Evolutionary conservation across 2,329 filamentous ascomycete genomes (phyloP).

Genomic region (Xylaria sp.): DNA sequence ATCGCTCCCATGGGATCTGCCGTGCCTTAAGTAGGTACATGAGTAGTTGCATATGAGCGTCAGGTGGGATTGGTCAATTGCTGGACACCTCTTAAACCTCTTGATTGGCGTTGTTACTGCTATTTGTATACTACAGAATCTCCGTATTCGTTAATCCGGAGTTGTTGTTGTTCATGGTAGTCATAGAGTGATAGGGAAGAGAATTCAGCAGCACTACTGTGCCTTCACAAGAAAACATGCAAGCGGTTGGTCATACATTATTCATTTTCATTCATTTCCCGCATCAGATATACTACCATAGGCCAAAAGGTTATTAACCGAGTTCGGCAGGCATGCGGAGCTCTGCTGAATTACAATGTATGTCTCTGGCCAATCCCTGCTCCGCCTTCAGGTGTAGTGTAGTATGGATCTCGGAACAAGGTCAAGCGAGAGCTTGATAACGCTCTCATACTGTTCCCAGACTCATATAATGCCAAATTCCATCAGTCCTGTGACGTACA

Average conservation of each 20-base stretch:
- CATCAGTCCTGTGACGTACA: slow-evolving; percentile 29
- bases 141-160: neutral
- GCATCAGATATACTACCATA: slow-evolving; percentile 33
- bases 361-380: slow-evolving; percentile 25
- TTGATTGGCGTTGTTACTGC: slow-evolving; percentile 24
- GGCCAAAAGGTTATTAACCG: slow-evolving; percentile 27
- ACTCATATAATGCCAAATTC: slow-evolving; percentile 29
- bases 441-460: slow-evolving; percentile 27
- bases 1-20: neutral
- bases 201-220: neutral
- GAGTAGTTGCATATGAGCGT: neutral
- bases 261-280: slow-evolving; percentile 39
- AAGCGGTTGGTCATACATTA: slow-evolving; percentile 29
- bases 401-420: slow-evolving; percentile 29
- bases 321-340: slow-evolving; percentile 29
- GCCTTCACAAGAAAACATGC: slow-evolving; percentile 11
- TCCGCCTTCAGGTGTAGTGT: slow-evolving; percentile 19
- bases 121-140: neutral
- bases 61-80: slow-evolving; percentile 36
- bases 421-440: slow-evolving; percentile 27
- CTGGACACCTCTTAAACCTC: neutral
- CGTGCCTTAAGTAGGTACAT: slow-evolving; percentile 5
- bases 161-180: neutral
- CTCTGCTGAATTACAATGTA: slow-evolving; percentile 13
- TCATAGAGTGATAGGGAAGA: neutral